A percentile compares a stretch with the other conserved stretches of the same genome.
Conservation (phyloP, 2,329 filamentous ascomycete species). For the Alternaria alternata region DNA sequence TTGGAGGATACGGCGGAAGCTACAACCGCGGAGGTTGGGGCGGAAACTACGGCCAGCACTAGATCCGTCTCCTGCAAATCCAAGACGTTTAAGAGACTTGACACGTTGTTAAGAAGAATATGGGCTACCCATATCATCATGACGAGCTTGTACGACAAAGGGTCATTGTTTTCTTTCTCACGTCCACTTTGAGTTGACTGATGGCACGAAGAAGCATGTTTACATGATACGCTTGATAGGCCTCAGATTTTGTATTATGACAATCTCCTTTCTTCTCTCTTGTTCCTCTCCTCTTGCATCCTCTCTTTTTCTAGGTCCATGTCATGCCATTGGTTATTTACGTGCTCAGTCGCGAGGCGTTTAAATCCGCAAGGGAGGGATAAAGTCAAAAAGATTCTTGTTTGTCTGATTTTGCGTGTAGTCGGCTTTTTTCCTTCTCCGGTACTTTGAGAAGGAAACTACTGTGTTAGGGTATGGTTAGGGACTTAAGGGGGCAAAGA, state of each 20-base stretch:
- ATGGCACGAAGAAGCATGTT: slow-evolving; percentile 37
- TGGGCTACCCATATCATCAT: slow-evolving; percentile 35
- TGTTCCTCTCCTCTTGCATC: slow-evolving; percentile 42
- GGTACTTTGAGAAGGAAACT: slow-evolving; percentile 16
- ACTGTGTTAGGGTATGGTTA: slow-evolving; percentile 26
- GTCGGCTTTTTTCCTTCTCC: slow-evolving; percentile 19
- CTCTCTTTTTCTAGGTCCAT: slow-evolving; percentile 37
- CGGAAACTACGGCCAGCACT: slow-evolving; percentile 56
- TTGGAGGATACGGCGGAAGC: slow-evolving; percentile 52
- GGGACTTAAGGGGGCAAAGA: slow-evolving; percentile 12
- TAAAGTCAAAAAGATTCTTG: slow-evolving; percentile 32
- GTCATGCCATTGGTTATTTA: slow-evolving; percentile 26
- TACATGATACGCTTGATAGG: slow-evolving; percentile 35
- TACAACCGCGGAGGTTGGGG: slow-evolving; percentile 59
- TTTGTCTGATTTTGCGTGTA: slow-evolving; percentile 24
- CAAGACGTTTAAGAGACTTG: slow-evolving; percentile 12
- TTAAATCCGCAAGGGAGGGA: slow-evolving; percentile 37
- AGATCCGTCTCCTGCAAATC: slow-evolving; percentile 16
- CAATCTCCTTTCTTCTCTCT: slow-evolving; percentile 35
- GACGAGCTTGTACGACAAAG: slow-evolving; percentile 33
- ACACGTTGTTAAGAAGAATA: slow-evolving; percentile 19
- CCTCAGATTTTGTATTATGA: slow-evolving; percentile 47
- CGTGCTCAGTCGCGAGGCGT: slow-evolving; percentile 35
- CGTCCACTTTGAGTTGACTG: slow-evolving; percentile 31
- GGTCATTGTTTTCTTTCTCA: slow-evolving; percentile 28